These are phyloP conservation scores for Aspergillus fijiensis DNA, from an alignment of 2,329 filamentous ascomycete species.

Conservation along the genomic window DNA sequence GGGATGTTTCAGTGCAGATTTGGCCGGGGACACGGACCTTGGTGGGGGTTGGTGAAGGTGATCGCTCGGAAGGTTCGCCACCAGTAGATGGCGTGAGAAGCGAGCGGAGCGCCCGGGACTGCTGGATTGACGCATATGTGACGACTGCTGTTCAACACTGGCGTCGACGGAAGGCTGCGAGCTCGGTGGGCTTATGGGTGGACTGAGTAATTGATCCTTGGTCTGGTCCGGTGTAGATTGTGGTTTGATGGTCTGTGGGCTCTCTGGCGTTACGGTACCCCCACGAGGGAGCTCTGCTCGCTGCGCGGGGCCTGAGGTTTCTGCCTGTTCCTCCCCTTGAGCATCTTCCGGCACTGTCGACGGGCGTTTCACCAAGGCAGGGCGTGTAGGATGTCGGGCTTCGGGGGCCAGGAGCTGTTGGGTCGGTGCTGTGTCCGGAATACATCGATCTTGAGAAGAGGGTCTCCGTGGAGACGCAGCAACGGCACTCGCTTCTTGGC, in stretches of 20 bases:
- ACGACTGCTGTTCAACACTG: slow-evolving; percentile 18
- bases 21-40: slow-evolving; percentile 60
- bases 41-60: slow-evolving; percentile 58
- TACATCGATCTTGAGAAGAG: background rate
- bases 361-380: slow-evolving; percentile 33
- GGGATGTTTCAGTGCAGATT: slow-evolving; percentile 61
- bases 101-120: slow-evolving; percentile 58
- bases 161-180: slow-evolving; percentile 18
- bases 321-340: slow-evolving; percentile 37
- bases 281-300: background rate
- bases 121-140: slow-evolving; percentile 37
- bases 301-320: slow-evolving; percentile 16
- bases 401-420: slow-evolving; percentile 1
- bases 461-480: background rate
- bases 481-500: background rate
- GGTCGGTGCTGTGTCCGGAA: slow-evolving; percentile 1
- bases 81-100: slow-evolving; percentile 54
- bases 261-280: slow-evolving; percentile 10
- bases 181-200: slow-evolving; percentile 23
- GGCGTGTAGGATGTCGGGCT: background rate
- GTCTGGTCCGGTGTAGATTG: slow-evolving; percentile 15
- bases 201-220: slow-evolving; percentile 12
- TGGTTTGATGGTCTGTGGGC: slow-evolving; percentile 6
- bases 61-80: slow-evolving; percentile 46
- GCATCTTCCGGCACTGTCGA: slow-evolving; percentile 45